A percentile compares a stretch with the other conserved stretches of the same genome.
These are phyloP conservation scores for Phalaenopsis hybrid DNA, from an alignment of 116 monocot genomes.

Conservation along the genomic window DNA sequence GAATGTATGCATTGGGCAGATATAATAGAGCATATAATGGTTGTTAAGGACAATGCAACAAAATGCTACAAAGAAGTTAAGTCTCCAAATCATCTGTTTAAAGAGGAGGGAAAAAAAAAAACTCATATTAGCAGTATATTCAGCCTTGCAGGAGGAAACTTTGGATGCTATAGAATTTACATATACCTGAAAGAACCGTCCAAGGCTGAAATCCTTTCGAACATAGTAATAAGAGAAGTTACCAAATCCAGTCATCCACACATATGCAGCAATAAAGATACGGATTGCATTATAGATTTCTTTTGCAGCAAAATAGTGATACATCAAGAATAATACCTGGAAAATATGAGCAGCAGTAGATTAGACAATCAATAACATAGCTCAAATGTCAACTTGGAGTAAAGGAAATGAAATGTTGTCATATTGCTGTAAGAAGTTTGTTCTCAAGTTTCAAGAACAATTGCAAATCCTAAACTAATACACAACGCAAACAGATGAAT, in stretches of 20 bases:
- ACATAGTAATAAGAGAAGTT: conserved; percentile 95
- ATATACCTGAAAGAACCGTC: conserved; percentile 67
- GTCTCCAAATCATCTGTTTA: conserved; percentile 95
- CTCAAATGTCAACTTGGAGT: neutral
- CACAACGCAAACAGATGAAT: no score
- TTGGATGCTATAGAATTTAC: neutral
- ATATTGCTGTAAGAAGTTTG: conserved; percentile 1
- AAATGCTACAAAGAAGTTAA: conserved; percentile 83
- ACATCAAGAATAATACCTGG: conserved; percentile 91
- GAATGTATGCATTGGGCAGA: conserved; percentile 96
- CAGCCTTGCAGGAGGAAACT: neutral
- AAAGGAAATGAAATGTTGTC: neutral
- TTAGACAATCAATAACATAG: neutral
- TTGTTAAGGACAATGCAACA: conserved; percentile 86
- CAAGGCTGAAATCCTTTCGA: conserved; percentile 78
- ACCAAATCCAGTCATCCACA: conserved; percentile 98
- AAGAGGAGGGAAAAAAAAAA: conserved; percentile 11
- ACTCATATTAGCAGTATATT: conserved; percentile 4
- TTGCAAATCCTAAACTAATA: neutral
- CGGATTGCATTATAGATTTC: conserved; percentile 93
- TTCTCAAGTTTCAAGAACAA: neutral
- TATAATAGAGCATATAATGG: conserved; percentile 89
- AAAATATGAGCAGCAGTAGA: neutral
- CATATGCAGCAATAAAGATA: conserved; percentile 87
- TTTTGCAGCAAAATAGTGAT: conserved; percentile 88